These are phyloP conservation scores for Xanthoconium purpureum DNA, from an alignment of 768 basidiomycete species.

Conservation along the genomic window DNA sequence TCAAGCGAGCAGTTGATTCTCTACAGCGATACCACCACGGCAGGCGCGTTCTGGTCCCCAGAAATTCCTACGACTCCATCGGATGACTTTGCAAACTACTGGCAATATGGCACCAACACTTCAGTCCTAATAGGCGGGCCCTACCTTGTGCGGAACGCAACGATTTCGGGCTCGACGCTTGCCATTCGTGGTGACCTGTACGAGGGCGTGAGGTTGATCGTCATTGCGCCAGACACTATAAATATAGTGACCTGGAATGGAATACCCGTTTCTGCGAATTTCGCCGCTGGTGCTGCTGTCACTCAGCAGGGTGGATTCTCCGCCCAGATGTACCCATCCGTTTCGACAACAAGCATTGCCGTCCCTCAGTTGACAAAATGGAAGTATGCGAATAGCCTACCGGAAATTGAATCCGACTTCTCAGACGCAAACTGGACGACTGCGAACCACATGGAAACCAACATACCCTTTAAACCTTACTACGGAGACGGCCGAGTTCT, in stretches of 20 bases:
- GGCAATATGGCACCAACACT: slow-evolving; percentile 69
- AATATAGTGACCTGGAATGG: slow-evolving; percentile 74
- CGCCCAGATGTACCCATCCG: slow-evolving; percentile 40
- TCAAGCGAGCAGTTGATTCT: slow-evolving; percentile 65
- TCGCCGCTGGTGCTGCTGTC: slow-evolving; percentile 27
- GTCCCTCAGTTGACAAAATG: slow-evolving; percentile 59
- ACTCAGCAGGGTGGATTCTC: slow-evolving; percentile 46
- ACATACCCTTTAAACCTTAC: slow-evolving; percentile 63
- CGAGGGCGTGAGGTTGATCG: slow-evolving; percentile 50
- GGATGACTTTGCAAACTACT: slow-evolving; percentile 56
- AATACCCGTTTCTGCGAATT: slow-evolving; percentile 36
- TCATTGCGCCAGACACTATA: slow-evolving; percentile 58
- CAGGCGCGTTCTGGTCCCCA: slow-evolving; percentile 76
- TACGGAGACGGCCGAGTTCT: slow-evolving; percentile 77
- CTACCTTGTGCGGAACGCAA: slow-evolving; percentile 58
- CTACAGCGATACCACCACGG: slow-evolving; percentile 62
- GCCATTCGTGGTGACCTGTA: slow-evolving; percentile 69
- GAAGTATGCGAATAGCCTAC: slow-evolving; percentile 74
- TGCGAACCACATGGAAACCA: slow-evolving; percentile 72
- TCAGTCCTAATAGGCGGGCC: slow-evolving; percentile 66
- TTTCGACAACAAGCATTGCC: slow-evolving; percentile 30
- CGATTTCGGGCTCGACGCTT: slow-evolving; percentile 47
- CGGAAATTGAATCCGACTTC: slow-evolving; percentile 58
- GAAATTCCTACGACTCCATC: slow-evolving; percentile 43
- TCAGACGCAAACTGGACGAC: slow-evolving; percentile 62